Conservation (phyloP, 345 rosid species). For the Odontarrhena argentea region DNA sequence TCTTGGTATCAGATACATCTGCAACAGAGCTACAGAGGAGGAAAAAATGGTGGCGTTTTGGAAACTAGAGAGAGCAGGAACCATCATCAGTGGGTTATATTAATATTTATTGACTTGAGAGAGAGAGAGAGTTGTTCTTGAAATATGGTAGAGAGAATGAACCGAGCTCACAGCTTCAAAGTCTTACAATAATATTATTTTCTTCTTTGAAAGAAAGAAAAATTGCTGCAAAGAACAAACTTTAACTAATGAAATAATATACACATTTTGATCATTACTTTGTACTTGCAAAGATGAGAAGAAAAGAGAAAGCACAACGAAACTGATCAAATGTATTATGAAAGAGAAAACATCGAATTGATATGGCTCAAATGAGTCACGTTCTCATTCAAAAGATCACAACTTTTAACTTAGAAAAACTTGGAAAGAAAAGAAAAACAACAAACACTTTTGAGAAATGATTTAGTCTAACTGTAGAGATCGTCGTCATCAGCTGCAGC, state of each 20-base stretch:
- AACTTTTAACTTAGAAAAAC: not conserved
- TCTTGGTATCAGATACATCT: slow-evolving; percentile 37
- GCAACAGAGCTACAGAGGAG: slow-evolving; percentile 53
- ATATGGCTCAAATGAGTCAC: not conserved
- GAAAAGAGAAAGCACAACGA: not conserved
- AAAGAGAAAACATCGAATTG: not conserved
- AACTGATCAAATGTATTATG: slow-evolving; percentile 10
- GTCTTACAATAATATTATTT: slow-evolving; percentile 36
- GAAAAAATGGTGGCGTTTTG: slow-evolving; percentile 80
- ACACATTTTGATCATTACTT: not conserved
- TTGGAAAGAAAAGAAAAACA: not conserved
- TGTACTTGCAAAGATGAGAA: not conserved
- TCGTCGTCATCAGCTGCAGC: slow-evolving; percentile 82
- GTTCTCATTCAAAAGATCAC: slow-evolving; percentile 6
- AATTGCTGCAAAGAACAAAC: not conserved
- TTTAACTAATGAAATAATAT: slow-evolving; percentile 16
- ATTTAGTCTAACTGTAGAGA: slow-evolving; percentile 67
- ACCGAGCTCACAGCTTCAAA: slow-evolving; percentile 34
- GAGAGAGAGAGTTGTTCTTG: slow-evolving; percentile 16
- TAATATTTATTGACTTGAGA: slow-evolving; percentile 38
- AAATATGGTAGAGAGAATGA: slow-evolving; percentile 31
- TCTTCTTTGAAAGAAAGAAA: slow-evolving; percentile 33
- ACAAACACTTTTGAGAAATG: slow-evolving; percentile 31
- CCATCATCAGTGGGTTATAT: slow-evolving; percentile 29
- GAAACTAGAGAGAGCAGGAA: slow-evolving; percentile 44